These are phyloP conservation scores for Pyrenophora seminiperda DNA, from an alignment of 2,329 filamentous ascomycete genomes.

Conservation along the genomic window DNA sequence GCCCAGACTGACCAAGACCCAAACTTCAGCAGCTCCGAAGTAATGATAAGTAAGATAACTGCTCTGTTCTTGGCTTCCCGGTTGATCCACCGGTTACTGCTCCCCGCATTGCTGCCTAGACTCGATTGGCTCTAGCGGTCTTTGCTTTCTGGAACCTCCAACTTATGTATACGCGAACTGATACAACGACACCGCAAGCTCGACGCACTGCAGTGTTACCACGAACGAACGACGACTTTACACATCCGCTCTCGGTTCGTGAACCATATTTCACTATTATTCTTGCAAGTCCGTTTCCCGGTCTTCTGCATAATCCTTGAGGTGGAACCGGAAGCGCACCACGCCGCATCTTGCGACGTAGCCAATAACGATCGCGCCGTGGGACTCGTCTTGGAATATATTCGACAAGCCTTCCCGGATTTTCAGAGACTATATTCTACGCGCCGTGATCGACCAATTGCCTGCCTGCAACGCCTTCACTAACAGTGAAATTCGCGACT, in stretches of 20 bases:
- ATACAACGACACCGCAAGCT: slow-evolving; percentile 12
- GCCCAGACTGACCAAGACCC: background rate
- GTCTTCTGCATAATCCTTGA: slow-evolving; percentile 25
- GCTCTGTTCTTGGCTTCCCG: slow-evolving; percentile 1
- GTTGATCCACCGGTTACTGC: slow-evolving; percentile 14
- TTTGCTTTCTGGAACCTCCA: slow-evolving; percentile 27
- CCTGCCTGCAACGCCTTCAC: background rate
- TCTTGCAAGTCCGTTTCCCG: slow-evolving; percentile 50
- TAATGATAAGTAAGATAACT: no score
- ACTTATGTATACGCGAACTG: slow-evolving; percentile 20
- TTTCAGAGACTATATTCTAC: background rate
- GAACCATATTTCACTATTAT: slow-evolving; percentile 48
- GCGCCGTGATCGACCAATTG: slow-evolving; percentile 3
- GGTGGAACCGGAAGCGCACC: slow-evolving; percentile 19
- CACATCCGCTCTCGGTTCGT: slow-evolving; percentile 14
- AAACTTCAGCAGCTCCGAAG: background rate
- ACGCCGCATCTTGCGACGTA: slow-evolving; percentile 14
- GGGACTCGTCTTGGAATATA: background rate
- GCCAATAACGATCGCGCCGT: slow-evolving; percentile 9
- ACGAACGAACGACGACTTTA: no score
- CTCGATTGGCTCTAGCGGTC: slow-evolving; percentile 12
- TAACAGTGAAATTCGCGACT: background rate
- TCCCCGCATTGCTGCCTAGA: slow-evolving; percentile 18
- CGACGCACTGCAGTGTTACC: slow-evolving; percentile 3
- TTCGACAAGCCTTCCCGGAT: background rate